These are phyloP conservation scores for Tuber brumale DNA, from an alignment of 495 filamentous ascomycete species.

Conservation along the genomic window DNA sequence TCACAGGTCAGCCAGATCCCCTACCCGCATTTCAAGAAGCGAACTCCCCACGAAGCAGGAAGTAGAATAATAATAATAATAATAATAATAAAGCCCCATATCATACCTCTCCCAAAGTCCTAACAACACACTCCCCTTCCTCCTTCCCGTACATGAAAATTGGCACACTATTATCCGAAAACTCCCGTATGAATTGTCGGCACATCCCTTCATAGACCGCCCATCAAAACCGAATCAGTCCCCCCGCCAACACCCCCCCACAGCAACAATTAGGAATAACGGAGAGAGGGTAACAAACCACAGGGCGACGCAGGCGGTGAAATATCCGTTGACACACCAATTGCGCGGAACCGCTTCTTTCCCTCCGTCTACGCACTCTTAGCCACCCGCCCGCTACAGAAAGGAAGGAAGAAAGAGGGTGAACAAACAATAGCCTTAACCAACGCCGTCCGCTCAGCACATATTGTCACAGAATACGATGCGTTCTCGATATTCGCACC, in stretches of 20 bases:
- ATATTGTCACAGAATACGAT: conserved; percentile 82
- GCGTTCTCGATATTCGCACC: conserved; percentile 96
- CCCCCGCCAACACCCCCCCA: conserved; percentile 2
- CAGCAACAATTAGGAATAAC: neutral
- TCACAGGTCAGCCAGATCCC: conserved; percentile 3
- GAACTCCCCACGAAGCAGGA: neutral
- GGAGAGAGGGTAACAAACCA: conserved; percentile 50
- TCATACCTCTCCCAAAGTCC: conserved; percentile 64
- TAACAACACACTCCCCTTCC: conserved; percentile 60
- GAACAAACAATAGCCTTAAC: conserved; percentile 64
- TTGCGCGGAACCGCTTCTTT: conserved; percentile 63
- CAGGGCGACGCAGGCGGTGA: conserved; percentile 63
- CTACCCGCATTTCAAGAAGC: neutral
- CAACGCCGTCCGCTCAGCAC: conserved; percentile 84
- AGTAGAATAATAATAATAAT: neutral
- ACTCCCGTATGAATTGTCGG: conserved; percentile 64
- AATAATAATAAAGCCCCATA: conserved; percentile 15
- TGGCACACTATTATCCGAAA: conserved; percentile 59
- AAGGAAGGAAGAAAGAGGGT: conserved; percentile 8
- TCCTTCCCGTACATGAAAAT: conserved; percentile 83
- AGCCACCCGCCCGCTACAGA: neutral
- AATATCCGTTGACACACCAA: conserved; percentile 82
- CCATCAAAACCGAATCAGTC: neutral
- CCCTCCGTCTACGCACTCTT: conserved; percentile 50
- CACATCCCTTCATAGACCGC: conserved; percentile 46